A percentile compares a stretch with the other conserved stretches of the same genome.
phyloP scores from a whole-genome alignment of 768 basidiomycete genomes.

The Auriculariales sp. region DNA sequence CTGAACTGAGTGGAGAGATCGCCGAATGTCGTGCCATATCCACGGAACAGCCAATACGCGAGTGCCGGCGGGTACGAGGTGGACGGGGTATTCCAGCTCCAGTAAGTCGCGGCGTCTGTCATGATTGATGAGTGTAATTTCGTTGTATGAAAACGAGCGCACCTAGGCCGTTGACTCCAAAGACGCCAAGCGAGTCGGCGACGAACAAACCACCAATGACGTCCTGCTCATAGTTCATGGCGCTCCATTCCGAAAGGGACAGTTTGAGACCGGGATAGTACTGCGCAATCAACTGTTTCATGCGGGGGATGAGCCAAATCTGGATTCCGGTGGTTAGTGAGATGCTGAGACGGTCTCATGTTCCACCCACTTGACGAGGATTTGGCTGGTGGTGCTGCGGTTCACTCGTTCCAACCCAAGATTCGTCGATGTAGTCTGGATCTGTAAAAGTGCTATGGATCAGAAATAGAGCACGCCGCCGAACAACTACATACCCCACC shows the following conservation, averaged over 20 bases:
- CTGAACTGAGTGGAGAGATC: conserved; percentile 29
- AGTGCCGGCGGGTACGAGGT: conserved; percentile 34
- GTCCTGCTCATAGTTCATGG: conserved; percentile 32
- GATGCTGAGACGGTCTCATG: too few relatives aligned
- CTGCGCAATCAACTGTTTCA: conserved; percentile 31
- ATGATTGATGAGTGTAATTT: too few relatives aligned
- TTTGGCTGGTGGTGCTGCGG: conserved; percentile 33
- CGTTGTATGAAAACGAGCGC: too few relatives aligned
- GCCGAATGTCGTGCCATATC: conserved; percentile 37
- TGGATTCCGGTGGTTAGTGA: too few relatives aligned
- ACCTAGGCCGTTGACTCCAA: conserved; percentile 31
- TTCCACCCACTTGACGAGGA: too few relatives aligned
- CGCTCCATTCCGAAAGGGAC: conserved; percentile 38
- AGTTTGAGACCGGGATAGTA: conserved; percentile 42
- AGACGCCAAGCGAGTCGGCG: conserved; percentile 37
- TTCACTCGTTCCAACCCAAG: conserved; percentile 29
- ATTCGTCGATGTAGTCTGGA: conserved; percentile 36
- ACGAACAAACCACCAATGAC: conserved; percentile 38
- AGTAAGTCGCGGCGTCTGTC: conserved; percentile 42
- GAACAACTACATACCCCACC: conserved; percentile 22
- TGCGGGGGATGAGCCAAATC: conserved; percentile 34
- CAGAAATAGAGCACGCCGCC: background rate
- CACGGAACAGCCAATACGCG: conserved; percentile 42
- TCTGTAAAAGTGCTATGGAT: conserved; percentile 10
- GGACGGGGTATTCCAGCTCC: conserved; percentile 28